Evolutionary conservation across 202 grass and related monocot species (phyloP).

Genomic region (Carex arenaria): DNA sequence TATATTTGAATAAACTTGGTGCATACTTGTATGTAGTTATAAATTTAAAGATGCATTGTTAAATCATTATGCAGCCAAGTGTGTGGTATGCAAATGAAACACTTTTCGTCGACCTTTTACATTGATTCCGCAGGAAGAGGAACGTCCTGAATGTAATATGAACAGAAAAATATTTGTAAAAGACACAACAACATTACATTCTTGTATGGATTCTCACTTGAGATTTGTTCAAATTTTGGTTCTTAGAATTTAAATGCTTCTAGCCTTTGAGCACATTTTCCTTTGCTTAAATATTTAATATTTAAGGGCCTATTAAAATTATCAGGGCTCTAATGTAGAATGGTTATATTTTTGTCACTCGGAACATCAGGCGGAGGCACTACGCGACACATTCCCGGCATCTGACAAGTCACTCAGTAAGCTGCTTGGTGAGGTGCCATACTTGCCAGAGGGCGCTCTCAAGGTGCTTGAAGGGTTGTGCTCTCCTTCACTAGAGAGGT

Average conservation of each 20-base stretch:
- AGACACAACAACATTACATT: not conserved
- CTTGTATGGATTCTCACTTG: not conserved
- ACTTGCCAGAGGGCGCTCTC: slow-evolving; percentile 68
- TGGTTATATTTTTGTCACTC: not conserved
- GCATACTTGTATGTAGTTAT: not conserved
- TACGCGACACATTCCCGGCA: slow-evolving; percentile 79
- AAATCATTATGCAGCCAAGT: not conserved
- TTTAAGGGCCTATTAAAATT: not conserved
- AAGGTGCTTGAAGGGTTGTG: slow-evolving; percentile 86
- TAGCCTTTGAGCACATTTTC: not conserved
- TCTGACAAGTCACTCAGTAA: slow-evolving; percentile 85
- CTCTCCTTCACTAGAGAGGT: slow-evolving; percentile 43
- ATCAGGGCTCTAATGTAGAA: not conserved
- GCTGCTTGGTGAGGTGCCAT: slow-evolving; percentile 86
- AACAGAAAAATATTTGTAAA: not conserved
- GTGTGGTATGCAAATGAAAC: not conserved
- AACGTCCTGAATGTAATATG: not conserved
- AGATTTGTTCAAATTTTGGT: not conserved
- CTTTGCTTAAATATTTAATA: not conserved
- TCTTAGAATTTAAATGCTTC: not conserved
- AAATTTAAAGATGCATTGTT: not conserved
- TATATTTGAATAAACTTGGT: not conserved
- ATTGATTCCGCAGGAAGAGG: not conserved
- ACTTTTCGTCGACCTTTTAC: not conserved
- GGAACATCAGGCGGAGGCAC: slow-evolving; percentile 50